Evolutionary conservation across 2,329 filamentous ascomycete species (phyloP), one percentile per base, ranked within the genome.

Genomic region (Xylariaceae sp.): DNA sequence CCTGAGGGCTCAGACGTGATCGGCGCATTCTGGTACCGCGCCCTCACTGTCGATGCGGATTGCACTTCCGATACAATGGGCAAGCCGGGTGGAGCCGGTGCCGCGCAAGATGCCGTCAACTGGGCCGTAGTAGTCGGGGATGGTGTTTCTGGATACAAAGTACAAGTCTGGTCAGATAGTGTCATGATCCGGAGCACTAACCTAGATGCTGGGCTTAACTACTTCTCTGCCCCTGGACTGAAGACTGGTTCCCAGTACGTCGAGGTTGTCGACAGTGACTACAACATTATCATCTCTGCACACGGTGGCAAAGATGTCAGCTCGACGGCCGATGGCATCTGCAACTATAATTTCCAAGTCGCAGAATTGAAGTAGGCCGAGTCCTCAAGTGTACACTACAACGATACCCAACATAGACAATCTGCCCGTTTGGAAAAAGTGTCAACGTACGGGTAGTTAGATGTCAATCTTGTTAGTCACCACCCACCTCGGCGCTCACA

Each of bases 1-100:
- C 43, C 40, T 13, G 32, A 35, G 28, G 48, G 46, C 15, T 30
- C 33, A 3, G 40, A 38, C 4, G 51, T 58, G 38, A 50, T 57
- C n/a, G 63, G 62, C 16, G 50, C 59, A 0, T 44, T 64, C 38
- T 65, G 61, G 62, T 61, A 64, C 50, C 57, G 56, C 32, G 43
- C 47, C 28, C 42, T 54, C 1, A 35, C 51, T 8, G 38, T 42
- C 9, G 42, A 38, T 7, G 49, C 44, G 28, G 33, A 47, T 30
- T 42, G 41, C 24, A 52, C 43, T 3, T 45, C 48, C 3, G 51
- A 45, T 29, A 38, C 34, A 26, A 45, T 47, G 13, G 54, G 50
- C 19, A 38, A 42, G n/a, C 58, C 56, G 17, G 41, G 43, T 2
- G 55, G 53, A 3, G 45, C 44, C 3, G 54, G 53, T 8, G 55